Base-by-base conservation (phyloP, 2,329 filamentous ascomycete species). In the Fusarium floridanum region DNA sequence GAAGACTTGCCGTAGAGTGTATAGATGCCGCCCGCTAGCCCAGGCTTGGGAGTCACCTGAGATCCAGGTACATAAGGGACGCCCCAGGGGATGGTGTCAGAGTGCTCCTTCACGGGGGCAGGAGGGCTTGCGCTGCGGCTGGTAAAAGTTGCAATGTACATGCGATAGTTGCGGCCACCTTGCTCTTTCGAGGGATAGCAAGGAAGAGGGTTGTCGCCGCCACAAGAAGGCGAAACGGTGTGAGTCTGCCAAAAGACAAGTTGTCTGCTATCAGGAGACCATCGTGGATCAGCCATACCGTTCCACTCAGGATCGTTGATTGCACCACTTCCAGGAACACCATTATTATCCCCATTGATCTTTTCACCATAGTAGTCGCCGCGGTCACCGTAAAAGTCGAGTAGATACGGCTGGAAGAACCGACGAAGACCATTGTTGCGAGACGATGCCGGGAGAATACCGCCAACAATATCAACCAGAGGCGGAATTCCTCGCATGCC, bases 251-350 rank as follows among this genome's bases (percentile, higher is more conserved):
- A 85, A 67, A 85, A 88, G 0, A 83, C 83, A 24, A 88, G 81
- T 2, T 79, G 70, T 0, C 85, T 87, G 5, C 81, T 80, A 68
- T 88, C 85, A 1, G 76, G 79, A 5, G 82, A 84, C 66, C 80
- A 86, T 6, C 75, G 77, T 1, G 85, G 86, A 68, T 87, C 86
- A 8, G 86, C 86, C 20, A 78, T 76, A 5, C 79, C 86, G 68
- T 88, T 88, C 86, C 86, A 88, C 20, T 85, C 80, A 0, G 85
- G 83, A 59, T 87, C 85, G 57, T 85, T 83, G 24, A 85, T 65
- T 43, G 76, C 81, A 0, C 84, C 84, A 22, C 71, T 73, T 24
- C 71, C 81, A 4, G 57, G 53, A 1, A 63, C 17, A 1, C 78
- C 80, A 20, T 81, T 73, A 0, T 81, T 82, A 3, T 67, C 83